Evolutionary conservation across 78 protist genomes (phyloP).

Genomic region (Mantamonas sphyraenae): DNA sequence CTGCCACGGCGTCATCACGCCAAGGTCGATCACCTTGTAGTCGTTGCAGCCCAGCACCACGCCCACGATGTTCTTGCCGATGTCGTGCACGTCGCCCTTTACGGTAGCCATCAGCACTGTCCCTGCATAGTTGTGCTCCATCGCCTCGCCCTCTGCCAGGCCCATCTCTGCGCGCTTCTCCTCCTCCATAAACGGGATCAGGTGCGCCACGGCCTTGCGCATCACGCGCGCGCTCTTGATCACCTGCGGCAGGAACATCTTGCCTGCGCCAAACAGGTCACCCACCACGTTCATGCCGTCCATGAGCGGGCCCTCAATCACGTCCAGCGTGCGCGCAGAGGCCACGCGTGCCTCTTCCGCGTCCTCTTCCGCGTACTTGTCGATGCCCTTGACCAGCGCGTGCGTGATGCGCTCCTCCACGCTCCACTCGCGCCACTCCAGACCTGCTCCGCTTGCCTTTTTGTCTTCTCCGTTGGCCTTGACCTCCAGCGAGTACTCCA

Average conservation of each 20-base stretch:
- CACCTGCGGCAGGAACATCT: slow-evolving; percentile 98
- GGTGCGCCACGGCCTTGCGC: slow-evolving; percentile 93
- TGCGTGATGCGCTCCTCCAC: slow-evolving; percentile 72
- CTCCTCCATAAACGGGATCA: slow-evolving; percentile 94
- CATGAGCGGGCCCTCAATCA: slow-evolving; percentile 97
- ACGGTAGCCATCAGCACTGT: slow-evolving; percentile 92
- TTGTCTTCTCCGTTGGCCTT: not conserved
- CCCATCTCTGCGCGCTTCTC: slow-evolving; percentile 51
- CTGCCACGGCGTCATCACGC: slow-evolving; percentile 86
- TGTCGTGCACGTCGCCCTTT: slow-evolving; percentile 99
- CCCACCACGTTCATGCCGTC: slow-evolving; percentile 94
- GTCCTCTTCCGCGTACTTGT: slow-evolving; percentile 75
- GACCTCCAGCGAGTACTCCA: not conserved
- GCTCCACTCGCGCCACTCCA: slow-evolving; percentile 79
- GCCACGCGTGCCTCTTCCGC: slow-evolving; percentile 82
- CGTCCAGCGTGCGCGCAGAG: slow-evolving; percentile 31
- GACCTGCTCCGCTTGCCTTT: not conserved
- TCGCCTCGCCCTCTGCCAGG: not conserved
- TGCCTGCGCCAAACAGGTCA: slow-evolving; percentile 96
- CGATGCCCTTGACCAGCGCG: slow-evolving; percentile 90
- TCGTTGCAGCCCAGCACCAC: slow-evolving; percentile 97
- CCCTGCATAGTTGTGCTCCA: not conserved
- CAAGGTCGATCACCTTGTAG: slow-evolving; percentile 82
- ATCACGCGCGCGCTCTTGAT: slow-evolving; percentile 96
- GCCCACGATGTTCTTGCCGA: slow-evolving; percentile 98